phyloP scores from a whole-genome alignment of 306 rosid species.

The Malus sieversii region DNA sequence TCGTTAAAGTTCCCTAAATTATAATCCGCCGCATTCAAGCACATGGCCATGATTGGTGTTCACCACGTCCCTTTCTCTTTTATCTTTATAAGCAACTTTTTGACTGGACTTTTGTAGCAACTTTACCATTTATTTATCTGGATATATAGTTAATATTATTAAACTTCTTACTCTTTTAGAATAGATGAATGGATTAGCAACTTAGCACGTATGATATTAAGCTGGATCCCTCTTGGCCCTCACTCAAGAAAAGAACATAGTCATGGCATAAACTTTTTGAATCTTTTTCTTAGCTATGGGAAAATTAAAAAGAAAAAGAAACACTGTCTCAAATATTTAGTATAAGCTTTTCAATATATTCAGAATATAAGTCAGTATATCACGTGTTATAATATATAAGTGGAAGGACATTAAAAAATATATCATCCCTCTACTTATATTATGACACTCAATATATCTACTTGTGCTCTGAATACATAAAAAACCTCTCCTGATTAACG shows the following conservation, averaged over 20 bases:
- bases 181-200: background rate
- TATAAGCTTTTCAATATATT: no score
- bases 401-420: no score
- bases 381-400: no score
- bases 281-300: no score
- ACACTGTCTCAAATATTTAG: no score
- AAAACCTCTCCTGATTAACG: no score
- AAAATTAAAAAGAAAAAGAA: no score
- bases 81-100: background rate
- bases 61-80: background rate
- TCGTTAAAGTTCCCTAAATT: background rate
- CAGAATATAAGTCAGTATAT: no score
- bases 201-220: background rate
- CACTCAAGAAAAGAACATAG: background rate
- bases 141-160: background rate
- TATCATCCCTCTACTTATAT: no score
- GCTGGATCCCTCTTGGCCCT: background rate
- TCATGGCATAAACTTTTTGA: no score
- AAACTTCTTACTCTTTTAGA: background rate
- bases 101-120: background rate
- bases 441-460: no score
- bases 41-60: conserved; percentile 12
- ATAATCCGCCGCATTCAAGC: background rate
- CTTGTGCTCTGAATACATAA: no score
- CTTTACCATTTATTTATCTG: background rate